A percentile compares a stretch with the other conserved stretches of the same genome.
phyloP scores from a whole-genome alignment of 2,329 filamentous ascomycete species.

The Fusarium pseudoanthophilum region DNA sequence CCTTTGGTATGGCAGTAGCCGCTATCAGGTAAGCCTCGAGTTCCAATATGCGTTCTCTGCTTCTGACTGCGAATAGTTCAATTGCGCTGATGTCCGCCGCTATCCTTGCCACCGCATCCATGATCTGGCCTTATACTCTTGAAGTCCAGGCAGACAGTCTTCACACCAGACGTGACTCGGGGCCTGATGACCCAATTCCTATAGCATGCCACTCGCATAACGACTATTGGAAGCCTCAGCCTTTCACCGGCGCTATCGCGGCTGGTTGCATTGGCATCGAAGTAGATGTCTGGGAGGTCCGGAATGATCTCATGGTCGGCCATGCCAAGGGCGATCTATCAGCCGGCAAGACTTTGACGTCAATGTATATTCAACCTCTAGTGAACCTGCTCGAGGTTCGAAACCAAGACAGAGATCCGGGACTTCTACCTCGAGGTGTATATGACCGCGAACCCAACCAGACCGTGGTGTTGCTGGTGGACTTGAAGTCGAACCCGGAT shows the following conservation, averaged over 20 bases:
- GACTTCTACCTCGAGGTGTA: conserved; percentile 59
- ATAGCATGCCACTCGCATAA: conserved; percentile 75
- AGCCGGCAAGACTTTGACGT: conserved; percentile 65
- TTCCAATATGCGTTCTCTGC: rapidly evolving
- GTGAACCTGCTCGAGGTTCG: conserved; percentile 67
- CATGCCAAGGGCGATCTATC: conserved; percentile 68
- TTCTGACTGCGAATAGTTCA: conserved; percentile 9
- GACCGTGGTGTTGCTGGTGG: conserved; percentile 71
- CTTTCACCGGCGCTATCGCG: conserved; percentile 70
- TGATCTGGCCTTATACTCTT: conserved; percentile 13
- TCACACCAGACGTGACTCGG: neutral
- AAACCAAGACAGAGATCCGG: conserved; percentile 17
- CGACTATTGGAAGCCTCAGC: conserved; percentile 74
- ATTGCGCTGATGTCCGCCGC: conserved; percentile 20
- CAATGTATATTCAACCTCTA: conserved; percentile 73
- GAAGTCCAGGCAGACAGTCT: neutral
- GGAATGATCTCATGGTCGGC: conserved; percentile 68
- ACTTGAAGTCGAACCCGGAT: conserved; percentile 68
- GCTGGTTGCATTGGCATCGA: conserved; percentile 73
- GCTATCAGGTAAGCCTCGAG: conserved; percentile 15
- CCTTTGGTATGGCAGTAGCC: conserved; percentile 22
- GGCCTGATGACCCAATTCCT: conserved; percentile 48
- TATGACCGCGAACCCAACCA: conserved; percentile 64
- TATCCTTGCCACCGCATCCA: conserved; percentile 18
- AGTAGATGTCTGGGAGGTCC: conserved; percentile 74